Evolutionary conservation across 208 protist genomes (phyloP).

Genomic region (Trypanosoma cruzi): DNA sequence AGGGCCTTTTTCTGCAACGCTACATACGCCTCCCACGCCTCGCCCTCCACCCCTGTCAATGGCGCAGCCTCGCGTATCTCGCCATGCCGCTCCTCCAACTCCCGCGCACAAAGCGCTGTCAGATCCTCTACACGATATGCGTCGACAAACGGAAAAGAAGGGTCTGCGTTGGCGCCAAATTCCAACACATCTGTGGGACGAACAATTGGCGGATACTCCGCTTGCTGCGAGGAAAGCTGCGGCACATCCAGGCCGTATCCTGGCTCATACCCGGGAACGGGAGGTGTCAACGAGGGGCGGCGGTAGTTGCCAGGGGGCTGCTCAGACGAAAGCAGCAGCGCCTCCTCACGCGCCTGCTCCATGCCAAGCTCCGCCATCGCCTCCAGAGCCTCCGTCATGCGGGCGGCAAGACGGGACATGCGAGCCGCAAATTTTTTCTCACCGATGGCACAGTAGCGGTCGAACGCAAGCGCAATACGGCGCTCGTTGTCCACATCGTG

Average conservation of each 20-base stretch:
- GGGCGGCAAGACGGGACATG: slow-evolving; percentile 41
- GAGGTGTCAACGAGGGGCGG: slow-evolving; percentile 78
- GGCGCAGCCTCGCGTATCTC: slow-evolving; percentile 67
- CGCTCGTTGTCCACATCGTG: slow-evolving; percentile 77
- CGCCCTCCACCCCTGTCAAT: slow-evolving; percentile 81
- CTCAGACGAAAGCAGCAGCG: slow-evolving; percentile 67
- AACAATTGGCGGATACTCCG: slow-evolving; percentile 68
- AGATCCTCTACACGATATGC: slow-evolving; percentile 64
- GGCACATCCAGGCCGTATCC: slow-evolving; percentile 87
- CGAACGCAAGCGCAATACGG: slow-evolving; percentile 60
- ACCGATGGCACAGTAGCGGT: slow-evolving; percentile 62
- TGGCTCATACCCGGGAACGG: slow-evolving; percentile 78
- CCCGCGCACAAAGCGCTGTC: slow-evolving; percentile 29
- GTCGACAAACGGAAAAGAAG: slow-evolving; percentile 69
- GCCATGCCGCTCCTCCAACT: slow-evolving; percentile 62
- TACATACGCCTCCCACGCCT: slow-evolving; percentile 82
- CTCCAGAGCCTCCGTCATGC: slow-evolving; percentile 77
- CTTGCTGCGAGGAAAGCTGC: slow-evolving; percentile 73
- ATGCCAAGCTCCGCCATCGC: slow-evolving; percentile 59
- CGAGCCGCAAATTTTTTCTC: slow-evolving; percentile 54
- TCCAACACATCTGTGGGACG: slow-evolving; percentile 65
- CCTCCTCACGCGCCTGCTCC: slow-evolving; percentile 57
- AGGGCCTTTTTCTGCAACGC: slow-evolving; percentile 82
- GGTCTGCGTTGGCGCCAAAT: slow-evolving; percentile 29
- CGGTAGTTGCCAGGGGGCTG: slow-evolving; percentile 73